Conservation (phyloP, 2,329 filamentous ascomycete genomes). For the Penicillium sp. region DNA sequence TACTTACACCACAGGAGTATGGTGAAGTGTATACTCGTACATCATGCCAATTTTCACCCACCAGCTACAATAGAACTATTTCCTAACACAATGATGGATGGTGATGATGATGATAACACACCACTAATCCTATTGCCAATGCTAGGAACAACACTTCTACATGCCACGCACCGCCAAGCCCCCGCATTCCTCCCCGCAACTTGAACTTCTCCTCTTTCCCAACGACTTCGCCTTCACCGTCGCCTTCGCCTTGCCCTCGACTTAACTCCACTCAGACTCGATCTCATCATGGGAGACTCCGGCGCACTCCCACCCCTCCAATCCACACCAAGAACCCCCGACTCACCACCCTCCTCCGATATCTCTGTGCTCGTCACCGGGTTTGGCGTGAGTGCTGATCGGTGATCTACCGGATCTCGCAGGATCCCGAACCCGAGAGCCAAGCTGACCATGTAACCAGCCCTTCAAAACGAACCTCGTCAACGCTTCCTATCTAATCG, state of each 20-base stretch:
- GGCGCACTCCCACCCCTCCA: constrained; percentile 23
- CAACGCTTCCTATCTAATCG: constrained; percentile 84
- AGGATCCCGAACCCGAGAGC: constrained; percentile 9
- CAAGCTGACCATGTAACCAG: constrained; percentile 48
- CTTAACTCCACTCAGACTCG: no score
- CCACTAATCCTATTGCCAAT: no score
- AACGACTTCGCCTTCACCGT: constrained; percentile 4
- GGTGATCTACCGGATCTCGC: constrained; percentile 20
- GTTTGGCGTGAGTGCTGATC: constrained; percentile 40
- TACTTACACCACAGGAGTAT: no score
- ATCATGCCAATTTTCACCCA: no score
- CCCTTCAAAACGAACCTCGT: constrained; percentile 75
- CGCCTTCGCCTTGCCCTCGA: no score
- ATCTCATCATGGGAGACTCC: constrained; percentile 39
- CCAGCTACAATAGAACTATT: no score
- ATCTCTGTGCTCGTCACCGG: constrained; percentile 43
- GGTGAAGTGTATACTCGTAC: no score
- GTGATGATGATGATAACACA: no score
- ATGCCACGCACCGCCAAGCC: constrained; percentile 18
- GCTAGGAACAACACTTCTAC: no score
- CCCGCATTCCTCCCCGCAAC: constrained; percentile 19
- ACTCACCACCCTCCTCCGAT: constrained; percentile 23
- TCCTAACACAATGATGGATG: no score
- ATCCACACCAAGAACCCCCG: constrained; percentile 20
- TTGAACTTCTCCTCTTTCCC: constrained; percentile 8